Evolutionary conservation across 495 filamentous ascomycete genomes (phyloP).

Genomic region (Immersiella caudata): DNA sequence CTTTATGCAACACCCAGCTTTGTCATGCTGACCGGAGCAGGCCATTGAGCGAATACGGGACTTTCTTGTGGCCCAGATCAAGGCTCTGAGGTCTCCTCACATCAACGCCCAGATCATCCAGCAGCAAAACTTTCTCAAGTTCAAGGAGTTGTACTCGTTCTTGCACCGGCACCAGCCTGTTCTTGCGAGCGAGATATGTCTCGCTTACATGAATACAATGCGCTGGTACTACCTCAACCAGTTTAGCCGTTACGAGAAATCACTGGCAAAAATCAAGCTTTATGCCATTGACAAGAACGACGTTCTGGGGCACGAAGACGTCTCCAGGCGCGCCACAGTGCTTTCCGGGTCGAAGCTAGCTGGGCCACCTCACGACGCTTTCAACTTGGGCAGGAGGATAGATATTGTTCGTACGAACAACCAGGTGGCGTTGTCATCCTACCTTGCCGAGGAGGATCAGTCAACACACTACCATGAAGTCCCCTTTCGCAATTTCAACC

Average conservation of each 20-base stretch:
- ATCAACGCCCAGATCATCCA: constrained; percentile 97
- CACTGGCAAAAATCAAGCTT: constrained; percentile 81
- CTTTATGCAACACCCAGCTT: not conserved
- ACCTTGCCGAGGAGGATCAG: constrained; percentile 86
- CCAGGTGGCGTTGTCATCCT: constrained; percentile 73
- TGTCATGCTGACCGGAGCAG: constrained; percentile 41
- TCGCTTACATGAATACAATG: constrained; percentile 98
- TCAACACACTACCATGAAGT: constrained; percentile 82
- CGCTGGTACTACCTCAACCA: constrained; percentile 95
- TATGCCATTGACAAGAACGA: constrained; percentile 83
- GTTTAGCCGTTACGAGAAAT: constrained; percentile 83
- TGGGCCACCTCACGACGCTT: constrained; percentile 79
- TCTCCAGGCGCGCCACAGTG: constrained; percentile 58
- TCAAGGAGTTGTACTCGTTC: constrained; percentile 85
- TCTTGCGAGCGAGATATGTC: constrained; percentile 82
- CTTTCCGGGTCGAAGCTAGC: constrained; percentile 50
- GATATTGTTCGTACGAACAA: constrained; percentile 74
- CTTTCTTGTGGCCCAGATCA: constrained; percentile 90
- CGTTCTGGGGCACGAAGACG: constrained; percentile 78
- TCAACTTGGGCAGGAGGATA: constrained; percentile 80
- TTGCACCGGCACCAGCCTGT: constrained; percentile 74
- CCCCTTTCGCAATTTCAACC: constrained; percentile 91
- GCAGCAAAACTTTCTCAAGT: constrained; percentile 82
- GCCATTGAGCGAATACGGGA: constrained; percentile 93
- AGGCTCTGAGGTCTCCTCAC: constrained; percentile 86